Conservation (phyloP, 805 yeast species). For the Candida tallmaniae region DNA sequence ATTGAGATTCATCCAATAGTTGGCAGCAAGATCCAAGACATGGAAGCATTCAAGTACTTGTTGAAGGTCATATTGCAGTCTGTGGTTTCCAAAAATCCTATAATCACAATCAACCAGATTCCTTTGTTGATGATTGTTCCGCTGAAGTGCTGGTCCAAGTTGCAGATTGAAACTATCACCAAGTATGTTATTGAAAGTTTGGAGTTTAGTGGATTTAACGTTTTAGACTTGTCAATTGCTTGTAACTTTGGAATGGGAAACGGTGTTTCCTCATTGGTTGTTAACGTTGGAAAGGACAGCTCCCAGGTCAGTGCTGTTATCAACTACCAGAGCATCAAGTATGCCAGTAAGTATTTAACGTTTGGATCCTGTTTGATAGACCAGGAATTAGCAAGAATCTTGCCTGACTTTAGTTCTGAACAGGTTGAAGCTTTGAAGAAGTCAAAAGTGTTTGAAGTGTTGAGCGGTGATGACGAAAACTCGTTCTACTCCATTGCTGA, state of each 20-base stretch:
- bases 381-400: constrained; percentile 40
- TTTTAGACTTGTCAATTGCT: constrained; percentile 65
- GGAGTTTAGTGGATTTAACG: constrained; percentile 66
- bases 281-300: constrained; percentile 74
- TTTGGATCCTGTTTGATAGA: constrained; percentile 71
- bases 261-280: constrained; percentile 61
- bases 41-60: constrained; percentile 66
- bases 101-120: constrained; percentile 55
- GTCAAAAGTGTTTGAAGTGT: constrained; percentile 72
- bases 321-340: constrained; percentile 60
- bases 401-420: constrained; percentile 51
- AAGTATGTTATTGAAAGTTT: constrained; percentile 71
- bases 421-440: constrained; percentile 75
- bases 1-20: constrained; percentile 58
- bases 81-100: constrained; percentile 32
- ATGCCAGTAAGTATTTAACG: constrained; percentile 44
- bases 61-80: constrained; percentile 43
- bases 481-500: constrained; percentile 61
- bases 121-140: constrained; percentile 70
- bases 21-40: constrained; percentile 59
- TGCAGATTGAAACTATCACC: constrained; percentile 63
- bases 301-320: constrained; percentile 79
- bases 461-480: constrained; percentile 52
- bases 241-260: constrained; percentile 70
- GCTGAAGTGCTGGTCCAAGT: constrained; percentile 59